Percentiles rank a stretch among this genome's conserved stretches.
phyloP scores from a whole-genome alignment of 352 stramenopile genomes.

The Globisporangium middletonii region DNA sequence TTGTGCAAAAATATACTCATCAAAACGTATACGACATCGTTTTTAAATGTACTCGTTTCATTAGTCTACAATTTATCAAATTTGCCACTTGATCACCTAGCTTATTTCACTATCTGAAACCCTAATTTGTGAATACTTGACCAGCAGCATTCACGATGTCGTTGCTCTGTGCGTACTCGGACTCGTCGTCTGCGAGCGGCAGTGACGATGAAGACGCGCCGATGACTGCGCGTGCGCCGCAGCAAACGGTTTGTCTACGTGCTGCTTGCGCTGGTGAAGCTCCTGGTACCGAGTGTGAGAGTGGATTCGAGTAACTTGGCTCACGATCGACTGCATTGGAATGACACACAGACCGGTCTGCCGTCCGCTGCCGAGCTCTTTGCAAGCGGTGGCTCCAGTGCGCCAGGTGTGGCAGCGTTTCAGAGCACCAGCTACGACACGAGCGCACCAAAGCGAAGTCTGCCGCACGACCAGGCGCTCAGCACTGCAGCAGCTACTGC shows the following conservation, averaged over 20 bases:
- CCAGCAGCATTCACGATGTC: constrained; percentile 20
- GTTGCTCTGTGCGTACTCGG: constrained; percentile 58
- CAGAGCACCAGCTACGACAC: constrained; percentile 1
- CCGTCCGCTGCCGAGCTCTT: constrained; percentile 49
- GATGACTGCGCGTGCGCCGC: background rate
- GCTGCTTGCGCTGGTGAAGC: background rate
- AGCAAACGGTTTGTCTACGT: background rate
- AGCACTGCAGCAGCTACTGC: background rate
- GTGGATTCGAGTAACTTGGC: too few relatives aligned
- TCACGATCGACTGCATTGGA: too few relatives aligned
- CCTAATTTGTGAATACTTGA: too few relatives aligned
- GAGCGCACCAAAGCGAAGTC: constrained; percentile 7
- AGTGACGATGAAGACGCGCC: constrained; percentile 24
- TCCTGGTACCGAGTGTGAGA: too few relatives aligned
- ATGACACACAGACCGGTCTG: constrained; percentile 6
- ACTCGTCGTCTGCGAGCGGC: constrained; percentile 33
- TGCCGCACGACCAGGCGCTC: background rate
- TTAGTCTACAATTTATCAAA: too few relatives aligned
- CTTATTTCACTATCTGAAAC: too few relatives aligned
- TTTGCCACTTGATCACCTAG: too few relatives aligned
- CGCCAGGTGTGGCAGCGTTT: background rate
- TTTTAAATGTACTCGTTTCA: too few relatives aligned
- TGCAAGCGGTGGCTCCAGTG: constrained; percentile 23
- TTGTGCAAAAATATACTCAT: too few relatives aligned
- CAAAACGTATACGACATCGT: too few relatives aligned